A percentile compares a stretch with the other conserved stretches of the same genome.
phyloP scores from a whole-genome alignment of 305 asterid species.

The Salvia sclarea region DNA sequence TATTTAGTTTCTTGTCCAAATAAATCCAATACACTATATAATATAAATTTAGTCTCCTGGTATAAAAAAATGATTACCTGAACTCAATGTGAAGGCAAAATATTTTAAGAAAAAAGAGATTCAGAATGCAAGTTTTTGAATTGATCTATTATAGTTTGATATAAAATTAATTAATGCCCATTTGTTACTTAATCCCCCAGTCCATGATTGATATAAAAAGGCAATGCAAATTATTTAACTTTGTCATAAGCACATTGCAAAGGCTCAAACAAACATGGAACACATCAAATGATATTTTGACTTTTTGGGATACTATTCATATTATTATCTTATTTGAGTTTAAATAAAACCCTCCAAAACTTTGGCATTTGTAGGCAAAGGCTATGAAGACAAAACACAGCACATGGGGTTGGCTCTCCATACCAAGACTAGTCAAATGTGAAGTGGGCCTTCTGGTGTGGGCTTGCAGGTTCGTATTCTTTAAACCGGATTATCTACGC shows the following conservation, averaged over 20 bases:
- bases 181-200: neutral
- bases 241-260: neutral
- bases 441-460: conserved; percentile 34
- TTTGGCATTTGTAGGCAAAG: conserved; percentile 11
- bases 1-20: no score
- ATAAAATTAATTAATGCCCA: neutral
- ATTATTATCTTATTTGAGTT: neutral
- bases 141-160: no score
- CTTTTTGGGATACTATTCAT: neutral
- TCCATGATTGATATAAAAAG: neutral
- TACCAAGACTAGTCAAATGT: conserved; percentile 23
- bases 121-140: neutral
- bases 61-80: neutral
- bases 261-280: neutral
- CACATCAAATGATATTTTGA: neutral
- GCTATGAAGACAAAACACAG: conserved; percentile 17
- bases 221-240: neutral
- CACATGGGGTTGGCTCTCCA: conserved; percentile 34
- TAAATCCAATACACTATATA: no score
- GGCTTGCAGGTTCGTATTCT: neutral
- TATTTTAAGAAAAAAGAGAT: neutral
- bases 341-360: neutral
- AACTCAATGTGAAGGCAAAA: neutral
- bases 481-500: no score
- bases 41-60: no score